Percentiles rank a stretch among this genome's conserved stretches.
Conservation (phyloP, 2,329 filamentous ascomycete genomes). For the Xylariomycetidae sp. region DNA sequence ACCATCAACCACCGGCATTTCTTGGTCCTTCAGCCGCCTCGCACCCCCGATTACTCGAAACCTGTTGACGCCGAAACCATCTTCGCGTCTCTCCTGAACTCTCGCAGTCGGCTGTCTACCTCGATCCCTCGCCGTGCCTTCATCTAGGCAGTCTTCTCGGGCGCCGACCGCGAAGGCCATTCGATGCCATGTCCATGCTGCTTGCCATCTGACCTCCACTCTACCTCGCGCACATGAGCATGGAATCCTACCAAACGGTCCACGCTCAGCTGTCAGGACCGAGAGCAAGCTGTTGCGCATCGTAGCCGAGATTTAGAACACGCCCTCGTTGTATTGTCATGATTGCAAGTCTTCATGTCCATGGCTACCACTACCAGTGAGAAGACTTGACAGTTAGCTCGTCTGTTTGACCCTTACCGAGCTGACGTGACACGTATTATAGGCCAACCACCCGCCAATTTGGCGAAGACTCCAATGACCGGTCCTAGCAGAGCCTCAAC, state of each 20-base stretch:
- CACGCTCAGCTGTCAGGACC: conserved; percentile 17
- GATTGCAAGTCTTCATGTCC: conserved; percentile 17
- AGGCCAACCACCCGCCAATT: conserved; percentile 25
- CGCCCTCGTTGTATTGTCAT: conserved; percentile 17
- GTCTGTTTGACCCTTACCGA: conserved; percentile 5
- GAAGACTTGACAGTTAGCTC: not conserved
- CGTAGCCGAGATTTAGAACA: conserved; percentile 9
- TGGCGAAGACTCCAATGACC: conserved; percentile 18
- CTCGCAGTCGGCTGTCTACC: too few species aligned
- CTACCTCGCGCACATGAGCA: too few species aligned
- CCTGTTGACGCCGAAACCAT: too few species aligned
- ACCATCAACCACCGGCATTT: too few species aligned
- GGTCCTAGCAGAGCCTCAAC: conserved; percentile 14
- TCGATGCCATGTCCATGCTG: too few species aligned
- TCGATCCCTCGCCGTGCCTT: too few species aligned
- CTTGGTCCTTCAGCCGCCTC: too few species aligned
- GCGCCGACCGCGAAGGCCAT: too few species aligned
- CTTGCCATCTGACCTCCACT: too few species aligned
- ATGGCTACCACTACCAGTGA: conserved; percentile 27
- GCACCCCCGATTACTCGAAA: too few species aligned
- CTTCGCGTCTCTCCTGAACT: too few species aligned
- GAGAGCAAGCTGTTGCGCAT: conserved; percentile 13
- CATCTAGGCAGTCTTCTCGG: too few species aligned
- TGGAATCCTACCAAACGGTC: conserved; percentile 19
- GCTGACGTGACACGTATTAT: conserved; percentile 13